Conservation (phyloP, 2,329 filamentous ascomycete genomes). For the Blumeria hordei region DNA sequence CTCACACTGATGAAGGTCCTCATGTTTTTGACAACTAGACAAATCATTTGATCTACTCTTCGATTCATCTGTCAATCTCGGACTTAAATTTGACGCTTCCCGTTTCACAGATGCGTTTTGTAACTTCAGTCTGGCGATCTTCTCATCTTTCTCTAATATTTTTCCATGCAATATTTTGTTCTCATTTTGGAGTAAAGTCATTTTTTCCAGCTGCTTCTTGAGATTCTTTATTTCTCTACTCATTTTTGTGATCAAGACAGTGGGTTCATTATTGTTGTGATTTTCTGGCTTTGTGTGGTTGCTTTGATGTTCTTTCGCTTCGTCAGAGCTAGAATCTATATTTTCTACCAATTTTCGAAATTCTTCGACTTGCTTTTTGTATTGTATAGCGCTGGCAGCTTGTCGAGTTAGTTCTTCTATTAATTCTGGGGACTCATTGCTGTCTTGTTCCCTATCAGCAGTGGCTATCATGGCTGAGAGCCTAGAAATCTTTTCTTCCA, state of each 20-base stretch:
- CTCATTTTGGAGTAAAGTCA: slow-evolving; percentile 26
- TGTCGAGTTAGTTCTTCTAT: slow-evolving; percentile 31
- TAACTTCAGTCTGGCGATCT: slow-evolving; percentile 9
- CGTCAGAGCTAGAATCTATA: slow-evolving; percentile 12
- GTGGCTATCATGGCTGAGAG: slow-evolving; percentile 30
- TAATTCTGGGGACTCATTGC: slow-evolving; percentile 23
- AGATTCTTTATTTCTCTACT: slow-evolving; percentile 30
- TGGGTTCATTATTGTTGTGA: slow-evolving; percentile 19
- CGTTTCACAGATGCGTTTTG: slow-evolving; percentile 13
- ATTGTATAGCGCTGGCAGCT: slow-evolving; percentile 30
- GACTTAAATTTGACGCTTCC: slow-evolving; percentile 11
- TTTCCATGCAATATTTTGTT: slow-evolving; percentile 26
- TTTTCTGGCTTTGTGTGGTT: slow-evolving; percentile 27
- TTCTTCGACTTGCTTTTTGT: slow-evolving; percentile 33
- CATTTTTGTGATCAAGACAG: slow-evolving; percentile 17
- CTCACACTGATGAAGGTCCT: slow-evolving; percentile 20
- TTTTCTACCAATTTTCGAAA: slow-evolving; percentile 26
- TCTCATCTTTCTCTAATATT: slow-evolving; percentile 22
- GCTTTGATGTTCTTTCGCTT: slow-evolving; percentile 16
- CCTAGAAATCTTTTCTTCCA: slow-evolving; percentile 38
- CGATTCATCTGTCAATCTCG: slow-evolving; percentile 5
- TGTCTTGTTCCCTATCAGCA: slow-evolving; percentile 17
- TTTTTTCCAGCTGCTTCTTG: slow-evolving; percentile 27
- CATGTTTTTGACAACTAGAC: slow-evolving; percentile 20
- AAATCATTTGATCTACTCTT: slow-evolving; percentile 12